Conservation (phyloP, 176 grass and related monocot species). For the Pontederia paniculata region DNA sequence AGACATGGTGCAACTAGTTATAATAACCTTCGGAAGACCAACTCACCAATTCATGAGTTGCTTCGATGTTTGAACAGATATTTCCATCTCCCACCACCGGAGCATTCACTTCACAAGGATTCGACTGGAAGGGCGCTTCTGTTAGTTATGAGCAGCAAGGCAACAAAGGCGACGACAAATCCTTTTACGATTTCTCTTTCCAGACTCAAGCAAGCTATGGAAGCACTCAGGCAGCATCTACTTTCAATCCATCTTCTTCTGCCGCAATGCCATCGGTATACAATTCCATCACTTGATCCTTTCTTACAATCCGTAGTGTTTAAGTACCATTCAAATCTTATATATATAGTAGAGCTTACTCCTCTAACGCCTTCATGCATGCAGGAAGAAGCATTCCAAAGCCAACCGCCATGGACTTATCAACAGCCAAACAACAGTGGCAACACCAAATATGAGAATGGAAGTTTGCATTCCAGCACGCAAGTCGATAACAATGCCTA, state of each 20-base stretch:
- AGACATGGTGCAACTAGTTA: no score
- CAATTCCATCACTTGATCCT: no score
- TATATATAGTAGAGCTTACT: not conserved
- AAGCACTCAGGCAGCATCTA: constrained; percentile 21
- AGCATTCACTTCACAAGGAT: constrained; percentile 37
- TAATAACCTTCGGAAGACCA: not conserved
- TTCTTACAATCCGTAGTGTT: not conserved
- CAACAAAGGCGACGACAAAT: constrained; percentile 38
- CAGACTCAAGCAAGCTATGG: constrained; percentile 28
- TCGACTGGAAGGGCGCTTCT: constrained; percentile 38
- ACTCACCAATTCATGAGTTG: not conserved
- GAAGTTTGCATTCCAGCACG: not conserved
- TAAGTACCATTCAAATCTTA: not conserved
- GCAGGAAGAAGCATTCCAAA: not conserved
- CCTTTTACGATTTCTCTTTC: constrained; percentile 59
- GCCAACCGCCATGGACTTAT: not conserved
- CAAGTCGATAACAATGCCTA: not conserved
- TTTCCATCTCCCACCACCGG: constrained; percentile 71
- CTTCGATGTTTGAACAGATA: constrained; percentile 29
- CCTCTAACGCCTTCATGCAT: not conserved
- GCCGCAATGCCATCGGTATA: constrained; percentile 2
- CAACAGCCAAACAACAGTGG: not conserved
- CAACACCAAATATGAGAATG: not conserved
- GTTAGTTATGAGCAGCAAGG: constrained; percentile 19
- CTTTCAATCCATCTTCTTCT: constrained; percentile 8